Evolutionary conservation across 176 grass and related monocot species (phyloP).

Genomic region (Oryza brachyantha): DNA sequence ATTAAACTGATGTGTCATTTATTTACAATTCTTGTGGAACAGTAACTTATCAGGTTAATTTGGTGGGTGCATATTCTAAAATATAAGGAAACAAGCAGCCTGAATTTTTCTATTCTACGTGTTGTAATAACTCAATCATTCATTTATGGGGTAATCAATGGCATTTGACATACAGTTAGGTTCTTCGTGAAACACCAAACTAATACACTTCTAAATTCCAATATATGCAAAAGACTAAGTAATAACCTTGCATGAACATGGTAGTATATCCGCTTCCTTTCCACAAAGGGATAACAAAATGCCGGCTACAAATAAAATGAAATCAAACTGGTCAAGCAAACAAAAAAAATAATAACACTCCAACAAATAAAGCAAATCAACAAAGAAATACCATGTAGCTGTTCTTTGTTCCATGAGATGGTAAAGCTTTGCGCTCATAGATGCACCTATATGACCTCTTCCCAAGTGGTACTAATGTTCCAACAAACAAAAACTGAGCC

Average conservation of each 20-base stretch:
- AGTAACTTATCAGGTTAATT: background rate
- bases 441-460: constrained; percentile 87
- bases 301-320: constrained; percentile 42
- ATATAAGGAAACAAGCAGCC: no score
- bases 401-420: constrained; percentile 87
- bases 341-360: constrained; percentile 22
- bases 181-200: background rate
- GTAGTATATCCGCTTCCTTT: constrained; percentile 86
- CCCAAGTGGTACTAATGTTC: constrained; percentile 86
- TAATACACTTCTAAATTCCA: background rate
- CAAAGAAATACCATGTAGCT: constrained; percentile 58
- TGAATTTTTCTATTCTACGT: no score
- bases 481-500: constrained; percentile 15
- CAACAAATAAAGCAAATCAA: constrained; percentile 1
- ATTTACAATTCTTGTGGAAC: background rate
- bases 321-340: constrained; percentile 22
- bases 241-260: constrained; percentile 94
- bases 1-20: background rate
- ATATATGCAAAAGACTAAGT: constrained; percentile 24
- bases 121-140: no score
- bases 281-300: constrained; percentile 97
- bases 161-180: no score
- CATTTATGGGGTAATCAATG: no score
- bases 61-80: no score
- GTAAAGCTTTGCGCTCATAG: constrained; percentile 83